Percentiles rank a stretch among this genome's conserved stretches.
Evolutionary conservation across 148 eudicot genomes (phyloP).

Genomic region (Chenopodium quinoa): DNA sequence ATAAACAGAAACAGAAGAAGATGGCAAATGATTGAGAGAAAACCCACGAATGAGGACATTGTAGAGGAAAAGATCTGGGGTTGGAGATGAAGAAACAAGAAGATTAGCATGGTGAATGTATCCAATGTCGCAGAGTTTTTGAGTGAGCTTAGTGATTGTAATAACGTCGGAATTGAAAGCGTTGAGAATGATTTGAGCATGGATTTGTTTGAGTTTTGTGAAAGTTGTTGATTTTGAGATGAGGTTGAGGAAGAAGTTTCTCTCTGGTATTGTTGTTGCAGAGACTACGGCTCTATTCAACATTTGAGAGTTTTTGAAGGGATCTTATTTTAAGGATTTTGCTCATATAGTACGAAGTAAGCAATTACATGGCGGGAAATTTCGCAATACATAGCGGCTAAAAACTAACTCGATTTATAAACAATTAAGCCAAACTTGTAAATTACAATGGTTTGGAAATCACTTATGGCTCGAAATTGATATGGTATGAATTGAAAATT

Average conservation of each 20-base stretch:
- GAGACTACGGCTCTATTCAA: constrained; percentile 33
- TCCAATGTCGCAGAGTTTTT: constrained; percentile 48
- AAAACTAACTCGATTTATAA: too few species aligned
- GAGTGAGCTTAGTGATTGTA: constrained; percentile 62
- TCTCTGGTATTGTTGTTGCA: constrained; percentile 10
- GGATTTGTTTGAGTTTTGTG: constrained; percentile 55
- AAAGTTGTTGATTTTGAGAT: constrained; percentile 44
- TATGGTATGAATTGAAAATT: too few species aligned
- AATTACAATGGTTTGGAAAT: too few species aligned
- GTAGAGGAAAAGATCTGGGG: constrained; percentile 56
- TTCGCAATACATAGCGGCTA: too few species aligned
- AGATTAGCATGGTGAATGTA: constrained; percentile 43
- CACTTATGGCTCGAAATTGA: too few species aligned
- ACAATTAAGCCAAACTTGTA: too few species aligned
- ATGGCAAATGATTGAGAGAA: constrained; percentile 27
- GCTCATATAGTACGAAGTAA: too few species aligned
- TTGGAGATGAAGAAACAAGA: constrained; percentile 36
- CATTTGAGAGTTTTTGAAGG: constrained; percentile 24
- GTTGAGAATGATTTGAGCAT: constrained; percentile 61
- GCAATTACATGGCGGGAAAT: neutral
- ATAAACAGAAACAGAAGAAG: constrained; percentile 33
- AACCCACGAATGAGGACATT: constrained; percentile 52
- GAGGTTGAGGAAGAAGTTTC: constrained; percentile 37
- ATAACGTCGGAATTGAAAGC: constrained; percentile 38
- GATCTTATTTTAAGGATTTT: too few species aligned